phyloP scores from a whole-genome alignment of 768 basidiomycete genomes.

The Suillus brevipes region DNA sequence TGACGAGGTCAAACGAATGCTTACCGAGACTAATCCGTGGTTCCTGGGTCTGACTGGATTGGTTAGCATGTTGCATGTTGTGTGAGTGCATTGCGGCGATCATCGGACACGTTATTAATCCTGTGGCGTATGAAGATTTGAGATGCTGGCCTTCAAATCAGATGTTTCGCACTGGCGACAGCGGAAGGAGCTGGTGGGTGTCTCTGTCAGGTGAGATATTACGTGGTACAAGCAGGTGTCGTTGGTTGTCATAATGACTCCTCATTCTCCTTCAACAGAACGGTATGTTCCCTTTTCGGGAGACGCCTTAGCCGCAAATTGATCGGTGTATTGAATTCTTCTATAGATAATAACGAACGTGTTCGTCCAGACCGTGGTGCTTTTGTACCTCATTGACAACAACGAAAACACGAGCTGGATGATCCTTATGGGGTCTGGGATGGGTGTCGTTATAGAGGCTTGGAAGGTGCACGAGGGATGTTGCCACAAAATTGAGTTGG shows the following conservation, averaged over 20 bases:
- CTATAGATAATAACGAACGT: conserved; percentile 84
- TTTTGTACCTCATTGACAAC: conserved; percentile 94
- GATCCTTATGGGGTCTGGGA: conserved; percentile 88
- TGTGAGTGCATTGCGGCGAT: conserved; percentile 51
- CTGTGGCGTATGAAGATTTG: conserved; percentile 56
- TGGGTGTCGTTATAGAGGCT: conserved; percentile 82
- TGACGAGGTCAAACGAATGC: conserved; percentile 95
- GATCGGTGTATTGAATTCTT: conserved; percentile 15
- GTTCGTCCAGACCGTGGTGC: conserved; percentile 85
- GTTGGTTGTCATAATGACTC: conserved; percentile 17
- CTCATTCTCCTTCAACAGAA: conserved; percentile 38
- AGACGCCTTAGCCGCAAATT: conserved; percentile 11
- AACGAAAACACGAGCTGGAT: conserved; percentile 97
- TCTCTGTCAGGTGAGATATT: conserved; percentile 76
- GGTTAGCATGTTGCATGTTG: conserved; percentile 84
- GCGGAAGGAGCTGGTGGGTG: conserved; percentile 92
- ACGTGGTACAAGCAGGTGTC: conserved; percentile 12
- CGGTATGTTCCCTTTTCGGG: conserved; percentile 42
- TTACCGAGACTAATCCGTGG: conserved; percentile 86
- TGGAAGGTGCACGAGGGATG: conserved; percentile 71
- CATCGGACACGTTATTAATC: conserved; percentile 15
- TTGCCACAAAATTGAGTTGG: conserved; percentile 1
- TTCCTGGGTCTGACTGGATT: conserved; percentile 81
- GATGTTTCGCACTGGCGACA: conserved; percentile 96
- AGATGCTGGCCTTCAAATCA: conserved; percentile 93